Evolutionary conservation across 257 asterid species (phyloP).

Genomic region (Capsicum pubescens): DNA sequence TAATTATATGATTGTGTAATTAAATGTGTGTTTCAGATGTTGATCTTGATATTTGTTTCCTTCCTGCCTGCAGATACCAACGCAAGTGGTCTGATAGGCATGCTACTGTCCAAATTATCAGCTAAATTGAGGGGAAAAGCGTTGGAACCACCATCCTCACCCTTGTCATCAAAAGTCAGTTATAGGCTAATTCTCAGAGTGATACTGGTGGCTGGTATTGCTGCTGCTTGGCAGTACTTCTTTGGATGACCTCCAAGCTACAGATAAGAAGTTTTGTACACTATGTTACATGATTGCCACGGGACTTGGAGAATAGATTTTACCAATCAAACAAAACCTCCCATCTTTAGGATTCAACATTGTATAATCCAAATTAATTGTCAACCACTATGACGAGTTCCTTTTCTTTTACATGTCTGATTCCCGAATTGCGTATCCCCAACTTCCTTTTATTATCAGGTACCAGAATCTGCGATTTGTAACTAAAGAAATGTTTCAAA

Average conservation of each 20-base stretch:
- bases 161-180: conserved; percentile 46
- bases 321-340: not conserved
- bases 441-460: not conserved
- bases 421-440: not conserved
- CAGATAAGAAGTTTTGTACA: conserved; percentile 27
- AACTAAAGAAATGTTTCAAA: conserved; percentile 19
- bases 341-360: not conserved
- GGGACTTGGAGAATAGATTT: not conserved
- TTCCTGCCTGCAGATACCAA: conserved; percentile 50
- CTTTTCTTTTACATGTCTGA: not conserved
- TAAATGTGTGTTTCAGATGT: conserved; percentile 12
- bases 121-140: conserved; percentile 69
- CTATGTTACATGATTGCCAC: conserved; percentile 14
- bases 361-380: conserved; percentile 28
- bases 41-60: not conserved
- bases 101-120: conserved; percentile 57
- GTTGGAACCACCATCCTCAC: conserved; percentile 51
- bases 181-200: conserved; percentile 69
- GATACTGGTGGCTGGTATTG: conserved; percentile 60
- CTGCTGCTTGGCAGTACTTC: conserved; percentile 79
- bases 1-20: not conserved
- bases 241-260: conserved; percentile 48
- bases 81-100: conserved; percentile 50
- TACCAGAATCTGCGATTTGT: not conserved
- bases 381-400: not conserved